Conservation (phyloP, 2,329 filamentous ascomycete genomes). For the Penicillium sp. region DNA sequence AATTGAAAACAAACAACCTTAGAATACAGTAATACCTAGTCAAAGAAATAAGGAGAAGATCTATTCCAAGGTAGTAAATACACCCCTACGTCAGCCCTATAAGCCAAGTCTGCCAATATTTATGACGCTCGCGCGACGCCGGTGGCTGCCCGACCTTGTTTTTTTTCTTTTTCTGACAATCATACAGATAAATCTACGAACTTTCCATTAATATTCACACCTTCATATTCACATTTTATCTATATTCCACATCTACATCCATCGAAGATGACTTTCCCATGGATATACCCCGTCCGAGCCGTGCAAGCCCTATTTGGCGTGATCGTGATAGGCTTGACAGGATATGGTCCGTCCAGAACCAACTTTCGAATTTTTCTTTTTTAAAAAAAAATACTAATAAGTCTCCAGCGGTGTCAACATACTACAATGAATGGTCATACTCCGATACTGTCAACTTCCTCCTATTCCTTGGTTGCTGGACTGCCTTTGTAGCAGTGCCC, state of each 20-base stretch:
- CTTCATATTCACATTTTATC: not conserved
- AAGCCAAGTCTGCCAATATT: slow-evolving; percentile 4
- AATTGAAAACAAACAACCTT: not conserved
- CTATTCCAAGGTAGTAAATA: no score
- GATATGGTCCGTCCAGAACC: slow-evolving; percentile 61
- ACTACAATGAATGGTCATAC: slow-evolving; percentile 44
- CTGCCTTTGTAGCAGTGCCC: slow-evolving; percentile 63
- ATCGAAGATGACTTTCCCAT: slow-evolving; percentile 24
- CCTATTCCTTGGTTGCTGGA: slow-evolving; percentile 77
- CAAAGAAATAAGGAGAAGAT: not conserved
- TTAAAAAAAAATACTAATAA: no score
- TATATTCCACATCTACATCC: not conserved
- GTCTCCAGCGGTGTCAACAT: slow-evolving; percentile 56
- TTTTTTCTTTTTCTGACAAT: not conserved
- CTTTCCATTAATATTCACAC: not conserved
- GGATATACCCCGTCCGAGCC: slow-evolving; percentile 58
- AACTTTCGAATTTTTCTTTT: no score
- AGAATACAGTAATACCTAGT: not conserved
- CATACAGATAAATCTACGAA: not conserved
- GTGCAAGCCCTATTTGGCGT: slow-evolving; percentile 68
- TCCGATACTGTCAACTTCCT: slow-evolving; percentile 70
- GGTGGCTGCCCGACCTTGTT: slow-evolving; percentile 18
- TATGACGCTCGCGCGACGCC: slow-evolving; percentile 25
- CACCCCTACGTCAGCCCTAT: slow-evolving; percentile 8
- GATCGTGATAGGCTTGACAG: slow-evolving; percentile 72